Base-by-base conservation (phyloP, 495 filamentous ascomycete species). In the Penicillium cinerascens region DNA sequence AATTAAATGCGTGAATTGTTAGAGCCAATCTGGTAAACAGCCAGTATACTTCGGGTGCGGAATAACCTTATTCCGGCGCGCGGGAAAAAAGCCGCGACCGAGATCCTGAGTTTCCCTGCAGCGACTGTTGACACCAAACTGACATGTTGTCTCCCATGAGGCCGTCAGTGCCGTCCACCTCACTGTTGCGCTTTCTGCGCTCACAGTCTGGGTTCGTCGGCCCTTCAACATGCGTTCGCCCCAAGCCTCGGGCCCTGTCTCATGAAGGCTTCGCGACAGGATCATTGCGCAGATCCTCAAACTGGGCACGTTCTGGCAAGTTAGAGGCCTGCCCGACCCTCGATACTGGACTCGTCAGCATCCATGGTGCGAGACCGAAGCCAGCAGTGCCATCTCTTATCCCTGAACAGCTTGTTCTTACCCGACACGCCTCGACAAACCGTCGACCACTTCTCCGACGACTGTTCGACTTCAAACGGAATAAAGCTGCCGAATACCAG, bases 121-220 rank as follows among this genome's bases (percentile, higher is more conserved):
- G 47, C 38, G 54, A 47, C 48, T 41, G 40, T 50, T 42, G 42
- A 55, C 42, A 52, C 36, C 51, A 44, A 48, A 47, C 59, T 59
- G 67, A 67, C 56, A 77, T 77, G 74, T 64, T 73, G 58, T 64
- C 70, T 55, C 60, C 68, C 41, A 41, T 70, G 49, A 71, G 66
- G 59, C 61, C 70, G 22, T 68, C 63, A 44, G 78, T 74, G 39
- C 85, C 86, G 20, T 88, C 85, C 29, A 64, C 74, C 39, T 72
- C 74, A 27, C 71, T 87, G 8, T 72, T 89, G 52, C 80, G 77
- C 33, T 88, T 84, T 51, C 71, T 89, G 36, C 78, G 78, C 44
- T 74, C 73, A 29, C 85, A 87, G 64, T 78, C 81, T 21, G 79
- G 83, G 47, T 78, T 82, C 69, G 74, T 63, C 23, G 76, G 71